Base-by-base conservation (phyloP, 768 basidiomycete genomes). In the Boletus eberwhitei region DNA sequence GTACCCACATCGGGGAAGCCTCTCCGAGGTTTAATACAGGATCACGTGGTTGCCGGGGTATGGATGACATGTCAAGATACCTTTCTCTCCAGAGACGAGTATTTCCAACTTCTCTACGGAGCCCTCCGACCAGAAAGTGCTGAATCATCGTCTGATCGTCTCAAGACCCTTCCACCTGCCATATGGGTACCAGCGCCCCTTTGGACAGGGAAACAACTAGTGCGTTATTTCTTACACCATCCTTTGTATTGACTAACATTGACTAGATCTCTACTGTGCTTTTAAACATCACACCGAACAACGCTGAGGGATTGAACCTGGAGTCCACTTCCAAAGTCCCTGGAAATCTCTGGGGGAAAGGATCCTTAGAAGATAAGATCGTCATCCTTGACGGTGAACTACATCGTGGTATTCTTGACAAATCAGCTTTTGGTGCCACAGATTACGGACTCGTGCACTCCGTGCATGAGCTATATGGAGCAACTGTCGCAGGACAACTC, bases 151-250 rank as follows among this genome's bases (percentile, higher is more conserved):
- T 70, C 76, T 36, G 78, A 75, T 48, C 83, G 84, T 24, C 75
- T 99, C 45, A 65, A 83, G 48, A 98, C 93, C 6, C 70, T 98
- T 9, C 91, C 95, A 2, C 97, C 97, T 2, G 77, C 95, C 7
- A 87, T 99, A 50, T 93, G 90, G 88, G 93, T 87, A 71, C 97
- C 97, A 0, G 77, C 74, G 58, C 86, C 93, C 1, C 73, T 96
- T 44, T 99, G 97, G 97, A 98, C 96, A 0, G 97, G 97, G 42
- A 99, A 99, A 68, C 97, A 99, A 72, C 85, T 98, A 42, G 93
- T 96, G 64, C 72, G 86, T 44, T 31, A 21, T 42, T 53, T n/a
- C n/a, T 40, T 46, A 8, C 19, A 19, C 9, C 36, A 21, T 22
- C 34, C 35, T 35, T n/a, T 24, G 16, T 12, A 17, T 49, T 37